Evolutionary conservation across 306 rosid species (phyloP), one percentile per base, ranked within the genome.

Genomic region (Vachellia collinsii): DNA sequence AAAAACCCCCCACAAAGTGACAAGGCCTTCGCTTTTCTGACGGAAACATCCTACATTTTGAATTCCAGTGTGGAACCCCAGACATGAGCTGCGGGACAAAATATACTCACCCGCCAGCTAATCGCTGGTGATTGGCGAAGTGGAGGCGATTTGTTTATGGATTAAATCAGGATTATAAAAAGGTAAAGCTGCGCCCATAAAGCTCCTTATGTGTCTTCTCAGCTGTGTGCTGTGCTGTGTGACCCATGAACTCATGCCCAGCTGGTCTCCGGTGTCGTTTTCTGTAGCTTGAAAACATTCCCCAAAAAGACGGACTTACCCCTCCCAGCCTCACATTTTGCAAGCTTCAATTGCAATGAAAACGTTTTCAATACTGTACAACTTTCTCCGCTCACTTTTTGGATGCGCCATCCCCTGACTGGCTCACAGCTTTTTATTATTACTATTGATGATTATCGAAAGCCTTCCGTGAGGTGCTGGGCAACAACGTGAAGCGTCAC

Each of bases 21-120:
- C 76, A 48, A 70, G 63, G 62, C n/a, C 13, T 19, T 20, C 81
- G 13, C 46, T 7, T 72, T 74, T 85, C 74, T 73, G 81, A 81
- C 79, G 83, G 72, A 81, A 69, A 69, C 42, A 58, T 67, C 59
- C 17, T 17, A 17, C 59, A 51, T 47, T 47, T 47, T 47, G 6
- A 47, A 47, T 47, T 13, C 19, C 0, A 4, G 17, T 14, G 0
- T 46, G 4, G 7, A 16, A 16, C 54, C n/a, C 54, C n/a, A 14
- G 7, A 48, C n/a, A 6, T 12, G 51, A 47, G 48, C 50, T 11
- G 14, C 14, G 3, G 50, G 10, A 13, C 17, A 12, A 47, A 47
- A 47, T 13, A 3, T 6, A 12, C 3, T 19, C 64, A 58, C 63
- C 1, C 7, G 72, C 54, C 48, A 34, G 16, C 17, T 7, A 69